Evolutionary conservation across 192 early-diverging fungal genomes (phyloP).

Genomic region (Gamsiella multidivaricata): DNA sequence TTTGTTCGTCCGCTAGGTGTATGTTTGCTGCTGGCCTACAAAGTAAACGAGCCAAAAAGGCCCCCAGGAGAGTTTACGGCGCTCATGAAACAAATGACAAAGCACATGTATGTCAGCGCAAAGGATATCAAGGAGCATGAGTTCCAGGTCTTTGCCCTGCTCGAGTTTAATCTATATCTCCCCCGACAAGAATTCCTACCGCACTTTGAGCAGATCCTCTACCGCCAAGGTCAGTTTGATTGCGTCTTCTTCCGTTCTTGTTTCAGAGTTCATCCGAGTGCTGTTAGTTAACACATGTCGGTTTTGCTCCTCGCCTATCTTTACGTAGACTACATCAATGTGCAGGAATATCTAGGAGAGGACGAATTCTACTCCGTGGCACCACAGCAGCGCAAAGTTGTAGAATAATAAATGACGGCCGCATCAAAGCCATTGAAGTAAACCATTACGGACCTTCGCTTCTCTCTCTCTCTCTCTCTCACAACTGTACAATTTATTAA

Average conservation of each 20-base stretch:
- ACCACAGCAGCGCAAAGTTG: slow-evolving; percentile 13
- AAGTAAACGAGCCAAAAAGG: slow-evolving; percentile 89
- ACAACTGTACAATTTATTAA: no score
- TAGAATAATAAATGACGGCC: slow-evolving; percentile 1
- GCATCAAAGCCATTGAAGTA: no score
- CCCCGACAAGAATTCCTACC: slow-evolving; percentile 91
- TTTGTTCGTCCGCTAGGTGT: slow-evolving; percentile 53
- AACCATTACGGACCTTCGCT: no score
- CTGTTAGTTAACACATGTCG: not conserved
- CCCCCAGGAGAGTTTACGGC: slow-evolving; percentile 67
- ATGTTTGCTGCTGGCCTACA: slow-evolving; percentile 85
- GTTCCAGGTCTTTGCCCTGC: slow-evolving; percentile 89
- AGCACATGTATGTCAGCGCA: slow-evolving; percentile 77
- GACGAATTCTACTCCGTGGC: slow-evolving; percentile 48
- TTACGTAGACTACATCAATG: slow-evolving; percentile 46
- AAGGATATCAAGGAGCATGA: slow-evolving; percentile 89
- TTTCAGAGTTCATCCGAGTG: not conserved
- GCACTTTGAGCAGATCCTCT: slow-evolving; percentile 89
- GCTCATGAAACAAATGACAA: slow-evolving; percentile 70
- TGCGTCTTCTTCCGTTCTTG: not conserved
- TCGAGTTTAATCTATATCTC: slow-evolving; percentile 92
- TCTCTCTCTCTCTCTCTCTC: no score
- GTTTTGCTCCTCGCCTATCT: not conserved
- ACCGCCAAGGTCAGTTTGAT: slow-evolving; percentile 58
- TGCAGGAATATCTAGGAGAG: slow-evolving; percentile 56